Base-by-base conservation (phyloP, 306 rosid species). In the Hippophae tibetana region DNA sequence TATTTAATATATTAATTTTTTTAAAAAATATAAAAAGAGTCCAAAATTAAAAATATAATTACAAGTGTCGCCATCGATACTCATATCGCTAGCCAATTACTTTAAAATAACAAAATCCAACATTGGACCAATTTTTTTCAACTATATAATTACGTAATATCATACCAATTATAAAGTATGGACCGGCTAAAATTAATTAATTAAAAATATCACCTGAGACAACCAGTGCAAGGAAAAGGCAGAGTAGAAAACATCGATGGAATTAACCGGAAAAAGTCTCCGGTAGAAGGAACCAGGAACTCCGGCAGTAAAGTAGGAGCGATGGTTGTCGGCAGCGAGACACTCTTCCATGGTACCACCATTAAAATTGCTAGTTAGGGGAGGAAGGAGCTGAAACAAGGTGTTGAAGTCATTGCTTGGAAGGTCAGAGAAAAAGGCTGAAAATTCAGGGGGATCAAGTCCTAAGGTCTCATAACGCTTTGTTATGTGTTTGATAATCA, bases 221-320 rank as follows among this genome's bases (percentile, higher is more conserved):
- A 92, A 79, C 99, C 99, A 92, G 67, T 92, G 99, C 82, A 92
- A 66, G 62, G 94, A 88, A 59, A 92, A 92, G 5, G 97, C 90
- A 0, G 99, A 92, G 78, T 92, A 85, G 42, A 92, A 88, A 47
- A 92, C 60, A 43, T 88, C 72, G 63, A 92, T 82, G 58, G 92
- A 92, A 63, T 72, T 83, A 0, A 86, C 79, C 57, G 99, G 99
- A 57, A 88, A 88, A 38, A 92, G 94, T 13, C 99, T 62, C 67
- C 81, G 66, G 69, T 92, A 88, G 67, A 92, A 92, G 2, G 96
- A 88, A 0, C 99, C 96, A 0, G 99, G 99, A 54, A 92, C 97
- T 0, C 88, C 99, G 23, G 99, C 90, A 0, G 81, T 95, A 1
- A 92, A 92, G 84, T 86, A 92, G 1, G 93, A 56, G 43, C 95